Base-by-base conservation (phyloP, 768 basidiomycete species). In the Kwoniella dendrophila region DNA sequence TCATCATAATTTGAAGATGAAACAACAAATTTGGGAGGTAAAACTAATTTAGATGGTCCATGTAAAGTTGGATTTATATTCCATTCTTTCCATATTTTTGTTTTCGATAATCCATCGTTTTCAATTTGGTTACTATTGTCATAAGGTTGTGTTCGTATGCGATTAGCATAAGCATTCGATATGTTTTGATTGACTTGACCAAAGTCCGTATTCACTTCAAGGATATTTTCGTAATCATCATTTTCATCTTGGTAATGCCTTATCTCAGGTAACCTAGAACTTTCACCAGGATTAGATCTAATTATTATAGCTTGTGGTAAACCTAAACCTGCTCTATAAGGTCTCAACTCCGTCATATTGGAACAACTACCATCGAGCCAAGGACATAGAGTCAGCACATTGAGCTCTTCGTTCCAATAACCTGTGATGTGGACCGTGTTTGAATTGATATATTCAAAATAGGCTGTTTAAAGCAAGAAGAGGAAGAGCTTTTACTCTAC, bases 31-130 rank as follows among this genome's bases (percentile, higher is more conserved):
- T 55, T 51, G 12, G 73, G 73, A 20, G 70, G 69, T 7, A 55
- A 26, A 8, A 20, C 61, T 2, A 59, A 10, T 38, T 47, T 50
- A n/a, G 63, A 48, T 3, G 71, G 71, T 2, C 73, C 73, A 57
- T 75, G 73, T 20, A 30, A 60, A 4, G 71, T 33, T 7, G 71
- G 73, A 52, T 72, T 75, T 11, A 63, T 66, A 49, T 72, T 63
- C 73, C 73, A 75, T 51, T 75, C 73, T 56, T 52, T 63, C 71
- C 71, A 72, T 41, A 38, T 36, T 36, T 27, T 43, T 40, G 47
- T 20, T n/a, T 34, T 52, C 27, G 52, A 18, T 50, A 38, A 14
- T 11, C 16, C 30, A 6, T 30, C 32, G 5, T 33, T n/a, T 8
- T 51, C 18, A 20, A 10, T 20, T 43, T 43, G 41, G 12, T 20